A percentile compares a stretch with the other conserved stretches of the same genome.
Evolutionary conservation across 306 rosid genomes (phyloP).

Genomic region (Gynostemma pentaphyllum): DNA sequence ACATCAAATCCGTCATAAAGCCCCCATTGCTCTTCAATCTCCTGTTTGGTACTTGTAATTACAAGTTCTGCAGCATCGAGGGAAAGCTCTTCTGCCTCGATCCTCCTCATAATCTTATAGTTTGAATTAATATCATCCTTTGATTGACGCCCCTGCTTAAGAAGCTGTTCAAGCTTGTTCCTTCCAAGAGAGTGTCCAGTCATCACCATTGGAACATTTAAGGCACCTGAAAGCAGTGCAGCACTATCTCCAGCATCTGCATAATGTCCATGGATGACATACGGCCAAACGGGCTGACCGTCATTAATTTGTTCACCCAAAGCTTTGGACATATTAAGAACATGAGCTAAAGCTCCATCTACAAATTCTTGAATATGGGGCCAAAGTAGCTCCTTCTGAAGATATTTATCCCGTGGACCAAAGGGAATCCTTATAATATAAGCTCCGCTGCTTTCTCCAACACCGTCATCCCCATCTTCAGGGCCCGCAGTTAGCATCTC

Average conservation of each 20-base stretch:
- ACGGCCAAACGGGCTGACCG: slow-evolving; percentile 84
- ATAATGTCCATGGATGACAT: slow-evolving; percentile 85
- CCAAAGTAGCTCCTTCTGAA: slow-evolving; percentile 80
- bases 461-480: slow-evolving; percentile 45
- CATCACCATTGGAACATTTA: slow-evolving; percentile 80
- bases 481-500: slow-evolving; percentile 62
- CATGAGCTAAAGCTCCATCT: slow-evolving; percentile 83
- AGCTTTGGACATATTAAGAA: slow-evolving; percentile 84
- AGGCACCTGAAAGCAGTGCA: slow-evolving; percentile 89
- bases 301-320: slow-evolving; percentile 79
- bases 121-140: slow-evolving; percentile 84
- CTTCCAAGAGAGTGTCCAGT: slow-evolving; percentile 92
- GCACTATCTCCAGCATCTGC: slow-evolving; percentile 93
- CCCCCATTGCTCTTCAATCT: slow-evolving; percentile 92
- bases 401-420: slow-evolving; percentile 77
- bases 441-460: slow-evolving; percentile 89
- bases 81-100: slow-evolving; percentile 81
- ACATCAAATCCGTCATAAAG: slow-evolving; percentile 89
- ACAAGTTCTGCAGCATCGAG: slow-evolving; percentile 90
- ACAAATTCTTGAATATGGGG: slow-evolving; percentile 82
- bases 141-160: slow-evolving; percentile 85
- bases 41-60: slow-evolving; percentile 86
- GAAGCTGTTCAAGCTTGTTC: slow-evolving; percentile 85
- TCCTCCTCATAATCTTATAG: slow-evolving; percentile 82
- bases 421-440: slow-evolving; percentile 78